Percentiles rank a stretch among this genome's conserved stretches.
Conservation (phyloP, 257 asterid genomes). For the Fraxinus pennsylvanica region DNA sequence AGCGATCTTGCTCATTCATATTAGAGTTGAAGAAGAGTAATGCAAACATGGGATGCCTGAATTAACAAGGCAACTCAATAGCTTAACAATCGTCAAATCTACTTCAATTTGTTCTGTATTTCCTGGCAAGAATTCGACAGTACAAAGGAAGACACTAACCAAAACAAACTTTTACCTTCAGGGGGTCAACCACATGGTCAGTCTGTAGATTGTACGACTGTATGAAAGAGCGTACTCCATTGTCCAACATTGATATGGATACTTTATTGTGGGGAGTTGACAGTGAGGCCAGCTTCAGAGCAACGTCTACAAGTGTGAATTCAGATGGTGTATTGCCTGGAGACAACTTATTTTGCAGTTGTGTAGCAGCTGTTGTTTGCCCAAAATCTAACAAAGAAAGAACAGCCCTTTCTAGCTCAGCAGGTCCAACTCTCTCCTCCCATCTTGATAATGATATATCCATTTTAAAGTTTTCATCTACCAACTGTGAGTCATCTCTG, state of each 20-base stretch:
- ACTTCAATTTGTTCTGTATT: not conserved
- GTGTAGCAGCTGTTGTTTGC: slow-evolving; percentile 84
- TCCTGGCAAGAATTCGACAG: slow-evolving; percentile 6
- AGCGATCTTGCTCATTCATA: slow-evolving; percentile 10
- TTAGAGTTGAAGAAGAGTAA: slow-evolving; percentile 9
- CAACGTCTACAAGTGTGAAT: slow-evolving; percentile 65
- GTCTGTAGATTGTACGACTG: slow-evolving; percentile 50
- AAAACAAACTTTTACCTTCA: slow-evolving; percentile 54
- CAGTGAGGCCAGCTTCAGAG: slow-evolving; percentile 78
- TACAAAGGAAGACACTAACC: slow-evolving; percentile 18
- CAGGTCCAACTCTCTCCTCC: slow-evolving; percentile 95
- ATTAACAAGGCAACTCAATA: not conserved
- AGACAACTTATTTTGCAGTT: slow-evolving; percentile 84
- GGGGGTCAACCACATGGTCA: slow-evolving; percentile 68
- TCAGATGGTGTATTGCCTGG: slow-evolving; percentile 78
- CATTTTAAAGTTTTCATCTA: slow-evolving; percentile 64
- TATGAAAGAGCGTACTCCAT: slow-evolving; percentile 55
- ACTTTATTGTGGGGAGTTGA: slow-evolving; percentile 68
- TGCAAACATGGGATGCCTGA: slow-evolving; percentile 19
- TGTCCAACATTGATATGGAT: slow-evolving; percentile 53
- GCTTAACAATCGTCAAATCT: slow-evolving; percentile 14
- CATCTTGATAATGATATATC: slow-evolving; percentile 77
- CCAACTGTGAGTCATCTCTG: slow-evolving; percentile 59
- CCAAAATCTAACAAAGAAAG: slow-evolving; percentile 95
- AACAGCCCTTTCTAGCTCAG: slow-evolving; percentile 88